Conservation (phyloP, 805 yeast genomes). For the Ogataea nitratoaversa region DNA sequence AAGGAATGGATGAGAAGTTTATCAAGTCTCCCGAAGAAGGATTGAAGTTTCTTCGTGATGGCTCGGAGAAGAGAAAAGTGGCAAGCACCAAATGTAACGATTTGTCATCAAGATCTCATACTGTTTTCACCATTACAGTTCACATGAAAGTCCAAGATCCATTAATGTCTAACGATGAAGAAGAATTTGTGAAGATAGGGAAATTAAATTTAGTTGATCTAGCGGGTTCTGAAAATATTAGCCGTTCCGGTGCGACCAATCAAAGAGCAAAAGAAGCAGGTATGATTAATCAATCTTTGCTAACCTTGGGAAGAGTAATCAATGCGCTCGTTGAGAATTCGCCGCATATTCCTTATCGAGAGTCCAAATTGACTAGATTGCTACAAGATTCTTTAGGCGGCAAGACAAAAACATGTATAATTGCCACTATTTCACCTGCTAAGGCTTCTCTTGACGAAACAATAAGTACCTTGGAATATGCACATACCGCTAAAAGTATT, state of each 20-base stretch:
- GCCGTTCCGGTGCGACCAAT: constrained; percentile 77
- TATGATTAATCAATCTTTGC: constrained; percentile 75
- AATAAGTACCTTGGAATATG: constrained; percentile 79
- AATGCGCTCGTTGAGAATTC: constrained; percentile 58
- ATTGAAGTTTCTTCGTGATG: constrained; percentile 46
- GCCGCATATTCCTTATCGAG: constrained; percentile 78
- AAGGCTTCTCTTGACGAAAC: constrained; percentile 76
- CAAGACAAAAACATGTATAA: constrained; percentile 76
- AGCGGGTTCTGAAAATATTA: constrained; percentile 89
- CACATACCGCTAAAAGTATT: constrained; percentile 80
- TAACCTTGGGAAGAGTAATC: constrained; percentile 82
- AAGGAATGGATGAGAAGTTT: constrained; percentile 54
- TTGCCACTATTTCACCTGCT: constrained; percentile 87
- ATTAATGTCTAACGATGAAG: constrained; percentile 34
- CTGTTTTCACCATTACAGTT: constrained; percentile 68
- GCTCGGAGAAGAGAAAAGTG: constrained; percentile 61
- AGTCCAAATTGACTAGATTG: constrained; percentile 73
- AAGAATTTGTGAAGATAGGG: constrained; percentile 50
- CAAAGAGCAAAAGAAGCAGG: constrained; percentile 89
- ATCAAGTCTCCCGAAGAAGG: constrained; percentile 50
- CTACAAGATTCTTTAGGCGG: constrained; percentile 88
- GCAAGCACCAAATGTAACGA: constrained; percentile 79
- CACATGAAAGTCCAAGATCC: constrained; percentile 48
- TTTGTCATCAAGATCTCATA: constrained; percentile 73
- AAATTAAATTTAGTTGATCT: constrained; percentile 81